phyloP scores from a whole-genome alignment of 2,329 filamentous ascomycete genomes.

The Verticillium alfalfae region DNA sequence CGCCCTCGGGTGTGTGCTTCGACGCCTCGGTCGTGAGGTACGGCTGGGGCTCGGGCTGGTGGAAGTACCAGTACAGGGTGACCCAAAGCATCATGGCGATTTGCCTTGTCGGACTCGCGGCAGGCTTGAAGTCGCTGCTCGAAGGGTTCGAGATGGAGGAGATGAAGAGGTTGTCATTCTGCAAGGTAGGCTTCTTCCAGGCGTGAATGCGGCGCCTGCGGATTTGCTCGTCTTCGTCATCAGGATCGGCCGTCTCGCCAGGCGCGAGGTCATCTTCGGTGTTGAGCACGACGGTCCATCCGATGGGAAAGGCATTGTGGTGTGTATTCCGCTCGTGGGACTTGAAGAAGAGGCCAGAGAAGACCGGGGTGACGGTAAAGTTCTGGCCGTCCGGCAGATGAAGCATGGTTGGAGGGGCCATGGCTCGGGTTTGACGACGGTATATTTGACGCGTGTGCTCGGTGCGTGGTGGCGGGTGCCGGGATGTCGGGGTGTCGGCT shows the following conservation, averaged over 20 bases:
- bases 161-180: slow-evolving; percentile 80
- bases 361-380: slow-evolving; percentile 76
- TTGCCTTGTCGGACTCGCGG: slow-evolving; percentile 76
- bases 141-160: slow-evolving; percentile 85
- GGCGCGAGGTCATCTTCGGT: slow-evolving; percentile 44
- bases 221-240: slow-evolving; percentile 19
- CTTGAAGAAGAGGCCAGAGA: slow-evolving; percentile 89
- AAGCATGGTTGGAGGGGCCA: slow-evolving; percentile 40
- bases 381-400: slow-evolving; percentile 84
- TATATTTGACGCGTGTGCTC: background rate
- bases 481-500: background rate
- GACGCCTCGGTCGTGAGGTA: slow-evolving; percentile 59
- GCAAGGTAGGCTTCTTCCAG: slow-evolving; percentile 71
- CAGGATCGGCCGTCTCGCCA: slow-evolving; percentile 16
- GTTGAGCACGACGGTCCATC: slow-evolving; percentile 86
- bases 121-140: slow-evolving; percentile 71
- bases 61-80: slow-evolving; percentile 95
- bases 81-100: slow-evolving; percentile 97
- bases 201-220: slow-evolving; percentile 45
- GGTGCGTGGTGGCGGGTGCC: background rate
- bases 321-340: slow-evolving; percentile 67
- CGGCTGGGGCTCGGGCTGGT: slow-evolving; percentile 68
- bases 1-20: slow-evolving; percentile 58
- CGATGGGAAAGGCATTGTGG: slow-evolving; percentile 69
- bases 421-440: slow-evolving; percentile 7